phyloP scores from a whole-genome alignment of 306 rosid genomes.

The Quercus cerris region DNA sequence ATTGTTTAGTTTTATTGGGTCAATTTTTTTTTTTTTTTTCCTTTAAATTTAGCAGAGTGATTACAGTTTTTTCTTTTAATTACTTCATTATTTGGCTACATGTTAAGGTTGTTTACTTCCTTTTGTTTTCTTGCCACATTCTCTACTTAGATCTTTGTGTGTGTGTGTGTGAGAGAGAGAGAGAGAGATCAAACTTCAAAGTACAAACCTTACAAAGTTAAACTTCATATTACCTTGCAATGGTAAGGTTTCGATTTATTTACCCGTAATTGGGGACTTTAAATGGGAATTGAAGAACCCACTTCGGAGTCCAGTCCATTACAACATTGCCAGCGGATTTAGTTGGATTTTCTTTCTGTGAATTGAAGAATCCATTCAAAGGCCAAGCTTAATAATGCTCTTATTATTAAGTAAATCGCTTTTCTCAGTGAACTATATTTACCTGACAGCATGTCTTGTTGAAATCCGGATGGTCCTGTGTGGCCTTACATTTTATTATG shows the following conservation, averaged over 20 bases:
- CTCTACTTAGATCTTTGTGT: neutral
- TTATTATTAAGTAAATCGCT: neutral
- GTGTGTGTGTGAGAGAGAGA: neutral
- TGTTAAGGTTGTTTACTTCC: neutral
- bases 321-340: neutral
- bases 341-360: neutral
- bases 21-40: neutral
- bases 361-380: neutral
- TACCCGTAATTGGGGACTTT: neutral
- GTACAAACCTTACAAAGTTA: neutral
- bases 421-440: slow-evolving; percentile 3
- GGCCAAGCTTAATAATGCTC: neutral
- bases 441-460: slow-evolving; percentile 13
- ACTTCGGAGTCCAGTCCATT: neutral
- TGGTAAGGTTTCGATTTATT: neutral
- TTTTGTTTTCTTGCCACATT: neutral
- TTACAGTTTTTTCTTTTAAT: neutral
- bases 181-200: neutral
- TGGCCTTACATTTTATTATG: neutral
- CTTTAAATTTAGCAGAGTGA: neutral
- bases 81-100: neutral
- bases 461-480: neutral
- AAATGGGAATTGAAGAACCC: neutral
- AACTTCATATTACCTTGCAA: neutral
- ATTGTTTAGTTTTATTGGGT: neutral